phyloP scores from a whole-genome alignment of 768 basidiomycete genomes.

The Stropharia rugosoannulata region DNA sequence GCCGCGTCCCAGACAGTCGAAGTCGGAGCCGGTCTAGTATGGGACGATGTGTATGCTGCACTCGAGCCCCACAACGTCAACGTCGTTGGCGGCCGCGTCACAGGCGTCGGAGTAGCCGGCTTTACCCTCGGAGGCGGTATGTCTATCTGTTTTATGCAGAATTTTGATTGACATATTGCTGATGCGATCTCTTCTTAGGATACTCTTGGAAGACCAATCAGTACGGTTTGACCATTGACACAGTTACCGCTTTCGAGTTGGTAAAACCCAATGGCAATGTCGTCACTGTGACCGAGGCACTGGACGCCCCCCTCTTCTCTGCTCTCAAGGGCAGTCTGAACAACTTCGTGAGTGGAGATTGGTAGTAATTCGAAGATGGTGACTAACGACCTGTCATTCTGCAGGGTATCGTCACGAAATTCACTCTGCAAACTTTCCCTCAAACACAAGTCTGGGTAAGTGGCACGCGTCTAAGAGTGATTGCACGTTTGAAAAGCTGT shows the following conservation, averaged over 20 bases:
- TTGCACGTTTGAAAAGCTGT: background rate
- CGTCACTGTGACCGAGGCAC: conserved; percentile 29
- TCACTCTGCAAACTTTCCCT: conserved; percentile 51
- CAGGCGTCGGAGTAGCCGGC: conserved; percentile 64
- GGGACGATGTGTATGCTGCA: conserved; percentile 63
- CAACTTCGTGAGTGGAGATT: conserved; percentile 41
- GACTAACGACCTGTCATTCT: background rate
- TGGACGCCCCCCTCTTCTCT: conserved; percentile 39
- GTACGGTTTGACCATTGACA: conserved; percentile 59
- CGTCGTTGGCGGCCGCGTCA: conserved; percentile 58
- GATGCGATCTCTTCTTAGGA: conserved; percentile 27
- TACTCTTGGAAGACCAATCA: conserved; percentile 68
- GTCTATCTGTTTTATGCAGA: conserved; percentile 12
- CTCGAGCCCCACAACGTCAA: conserved; percentile 48
- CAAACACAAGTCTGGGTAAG: conserved; percentile 62
- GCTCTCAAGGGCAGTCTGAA: conserved; percentile 56
- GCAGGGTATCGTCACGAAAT: conserved; percentile 59
- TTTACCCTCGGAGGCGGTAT: conserved; percentile 58
- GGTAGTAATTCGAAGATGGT: background rate
- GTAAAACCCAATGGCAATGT: conserved; percentile 55
- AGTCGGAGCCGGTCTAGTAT: conserved; percentile 48
- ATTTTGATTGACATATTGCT: background rate
- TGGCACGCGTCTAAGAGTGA: no score
- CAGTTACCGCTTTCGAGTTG: conserved; percentile 50
- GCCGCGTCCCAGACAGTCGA: conserved; percentile 34